Evolutionary conservation across 805 yeast species (phyloP).

Genomic region (Pichia occidentalis): DNA sequence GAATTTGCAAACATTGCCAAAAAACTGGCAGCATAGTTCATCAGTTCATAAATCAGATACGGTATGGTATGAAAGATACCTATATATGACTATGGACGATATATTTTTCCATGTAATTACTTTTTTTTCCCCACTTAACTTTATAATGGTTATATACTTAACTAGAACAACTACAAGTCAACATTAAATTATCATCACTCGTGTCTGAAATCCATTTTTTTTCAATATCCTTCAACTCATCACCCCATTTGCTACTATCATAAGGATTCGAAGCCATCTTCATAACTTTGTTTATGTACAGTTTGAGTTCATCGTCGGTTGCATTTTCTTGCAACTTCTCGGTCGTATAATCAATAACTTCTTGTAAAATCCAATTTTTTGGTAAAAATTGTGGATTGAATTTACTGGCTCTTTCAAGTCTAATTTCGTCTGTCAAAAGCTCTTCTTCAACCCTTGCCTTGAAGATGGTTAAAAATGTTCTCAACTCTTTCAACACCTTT

Average conservation of each 20-base stretch:
- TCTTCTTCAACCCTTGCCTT: constrained; percentile 32
- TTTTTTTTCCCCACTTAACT: no score
- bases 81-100: no score
- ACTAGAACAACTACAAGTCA: constrained; percentile 68
- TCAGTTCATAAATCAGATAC: no score
- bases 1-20: constrained; percentile 44
- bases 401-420: constrained; percentile 36
- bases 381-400: constrained; percentile 79
- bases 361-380: constrained; percentile 79
- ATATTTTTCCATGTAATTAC: no score
- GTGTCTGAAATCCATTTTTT: constrained; percentile 48
- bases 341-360: constrained; percentile 54
- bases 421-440: constrained; percentile 30
- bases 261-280: constrained; percentile 74
- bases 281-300: constrained; percentile 52
- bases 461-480: constrained; percentile 49
- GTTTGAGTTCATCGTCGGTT: constrained; percentile 45
- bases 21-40: no score
- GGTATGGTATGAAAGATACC: no score
- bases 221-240: constrained; percentile 52
- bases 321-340: constrained; percentile 19
- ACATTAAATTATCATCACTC: constrained; percentile 50
- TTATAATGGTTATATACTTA: no score
- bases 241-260: constrained; percentile 62
- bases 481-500: constrained; percentile 36